Evolutionary conservation across 2,329 filamentous ascomycete species (phyloP), one percentile per base, ranked within the genome.

Genomic region (Sclerotinia nivalis): DNA sequence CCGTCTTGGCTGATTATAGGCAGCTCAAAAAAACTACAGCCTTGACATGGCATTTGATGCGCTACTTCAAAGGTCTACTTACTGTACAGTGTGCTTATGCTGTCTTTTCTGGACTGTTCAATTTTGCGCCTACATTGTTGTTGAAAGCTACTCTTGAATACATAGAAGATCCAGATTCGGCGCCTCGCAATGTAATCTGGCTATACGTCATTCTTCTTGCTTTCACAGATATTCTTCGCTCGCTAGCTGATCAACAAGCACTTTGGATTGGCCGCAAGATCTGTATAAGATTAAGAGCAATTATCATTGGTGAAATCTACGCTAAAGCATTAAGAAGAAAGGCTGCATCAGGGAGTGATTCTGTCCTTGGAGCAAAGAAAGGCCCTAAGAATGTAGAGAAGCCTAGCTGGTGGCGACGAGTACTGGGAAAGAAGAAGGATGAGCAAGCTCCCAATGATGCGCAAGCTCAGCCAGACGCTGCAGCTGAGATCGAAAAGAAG

Each of bases 261-360:
- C 85, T 99, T 0, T 99, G 93, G 92, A 91, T 97, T 71, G 96
- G 96, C 22, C 91, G 96, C 69, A 97, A 93, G 80, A 92, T 98
- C 72, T 97, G 94, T 81, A 95, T 99, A 76, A 91, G 93, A 72
- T 85, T 98, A 56, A 91, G 95, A 72, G 94, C 96, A 65, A 96
- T 99, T 77, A 93, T 99, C 72, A 93, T 99, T 74, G 96, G 96
- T 69, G 96, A 99, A 77, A 96, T 99, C 60, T 99, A 99, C 79
- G 92, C 93, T 70, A 99, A 99, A 82, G 93, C 96, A 1, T 85
- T 99, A 25, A 89, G 96, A 73, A 90, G 96, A 75, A 97, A 97
- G 80, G 95, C 93, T 25, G 90, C 93, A 31, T 89, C 94, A 12
- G 88, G 89, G 25, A 86, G 85, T 50, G 93, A 98, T 74, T 89